Conservation (phyloP, 495 filamentous ascomycete species). For the Amphirosellinia nigrospora region DNA sequence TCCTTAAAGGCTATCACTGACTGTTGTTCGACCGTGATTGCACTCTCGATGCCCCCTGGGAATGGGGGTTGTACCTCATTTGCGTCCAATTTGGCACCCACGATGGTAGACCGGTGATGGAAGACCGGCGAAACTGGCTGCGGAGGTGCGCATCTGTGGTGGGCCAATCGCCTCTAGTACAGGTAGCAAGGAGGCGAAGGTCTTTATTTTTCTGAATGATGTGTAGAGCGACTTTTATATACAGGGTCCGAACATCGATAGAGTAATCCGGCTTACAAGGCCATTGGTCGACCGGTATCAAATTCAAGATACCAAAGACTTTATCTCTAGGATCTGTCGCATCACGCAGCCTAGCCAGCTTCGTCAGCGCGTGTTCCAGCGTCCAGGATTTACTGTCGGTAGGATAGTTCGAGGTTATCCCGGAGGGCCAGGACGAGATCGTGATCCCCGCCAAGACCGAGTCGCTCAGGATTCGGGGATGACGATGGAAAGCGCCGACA, state of each 20-base stretch:
- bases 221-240: neutral
- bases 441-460: slow-evolving; percentile 4
- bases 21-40: neutral
- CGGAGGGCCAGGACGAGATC: slow-evolving; percentile 3
- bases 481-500: neutral
- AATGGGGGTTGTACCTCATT: neutral
- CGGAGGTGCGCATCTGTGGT: neutral
- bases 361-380: slow-evolving; percentile 4
- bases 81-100: slow-evolving; percentile 1
- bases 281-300: neutral
- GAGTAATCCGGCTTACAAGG: slow-evolving; percentile 6
- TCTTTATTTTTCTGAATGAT: neutral
- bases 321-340: neutral
- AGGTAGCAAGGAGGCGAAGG: neutral
- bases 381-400: neutral
- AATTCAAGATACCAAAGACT: neutral
- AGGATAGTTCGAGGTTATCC: neutral
- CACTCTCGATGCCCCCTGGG: neutral
- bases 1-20: neutral
- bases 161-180: neutral
- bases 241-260: neutral
- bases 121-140: neutral
- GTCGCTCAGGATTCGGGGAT: neutral
- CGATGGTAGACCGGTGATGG: neutral
- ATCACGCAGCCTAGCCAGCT: neutral